Evolutionary conservation across 2,329 filamentous ascomycete genomes (phyloP), one percentile per base, ranked within the genome.

Genomic region (Fusarium sp.): DNA sequence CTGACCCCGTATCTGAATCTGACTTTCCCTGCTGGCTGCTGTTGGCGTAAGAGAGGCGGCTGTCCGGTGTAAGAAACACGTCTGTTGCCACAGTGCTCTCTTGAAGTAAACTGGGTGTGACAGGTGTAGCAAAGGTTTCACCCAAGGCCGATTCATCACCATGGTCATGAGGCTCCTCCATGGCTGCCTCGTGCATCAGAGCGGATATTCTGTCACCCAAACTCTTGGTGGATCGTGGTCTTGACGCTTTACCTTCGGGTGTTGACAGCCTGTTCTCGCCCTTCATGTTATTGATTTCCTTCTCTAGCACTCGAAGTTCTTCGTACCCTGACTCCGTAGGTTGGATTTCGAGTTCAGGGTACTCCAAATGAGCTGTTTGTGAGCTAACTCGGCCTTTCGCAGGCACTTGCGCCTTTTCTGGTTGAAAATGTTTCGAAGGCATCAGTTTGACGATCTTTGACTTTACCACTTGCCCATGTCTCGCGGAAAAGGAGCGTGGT

Each of bases 391-490:
- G 45, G n/a, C 24, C 56, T 20, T 38, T 54, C 24, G 40, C 20
- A 31, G 64, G 38, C 9, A 34, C 50, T n/a, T 37, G 63, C 11
- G 38, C 64, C 31, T 42, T 38, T 14, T 37, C 47, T n/a, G 54
- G 37, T 18, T 69, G 47, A n/a, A 66, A n/a, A 22, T 40, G 14
- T 42, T 45, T 64, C 31, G 65, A 58, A 22, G 64, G 62, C 52
- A 62, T 56, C 18, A 75, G 52, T 24, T 63, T 64, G 13, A 35
- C 56, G 8, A 78, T 54, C 18, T 72, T 77, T 11, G 74, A 74
- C 60, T 72, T 78, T 7, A 79, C 58, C 9, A 74, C 79, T 52
- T 79, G 77, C 20, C 82, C 74, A 13, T 84, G 62, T 54, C 75
- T 80, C 14, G 74, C 73, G 2, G 82, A 77, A 18, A 83, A 74